Evolutionary conservation across 2,329 filamentous ascomycete species (phyloP).

Genomic region (Sarocladium strictum): DNA sequence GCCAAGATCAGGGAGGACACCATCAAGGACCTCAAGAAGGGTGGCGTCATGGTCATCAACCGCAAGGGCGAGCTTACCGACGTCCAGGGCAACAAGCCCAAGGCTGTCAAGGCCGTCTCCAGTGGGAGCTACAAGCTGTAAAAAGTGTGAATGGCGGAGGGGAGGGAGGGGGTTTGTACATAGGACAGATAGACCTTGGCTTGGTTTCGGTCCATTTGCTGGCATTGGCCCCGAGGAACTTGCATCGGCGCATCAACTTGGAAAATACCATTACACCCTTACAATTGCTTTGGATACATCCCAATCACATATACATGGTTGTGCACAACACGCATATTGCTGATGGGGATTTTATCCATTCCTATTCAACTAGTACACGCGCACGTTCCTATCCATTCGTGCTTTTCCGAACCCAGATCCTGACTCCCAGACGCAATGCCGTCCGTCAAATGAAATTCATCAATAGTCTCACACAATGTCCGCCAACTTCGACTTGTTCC

Average conservation of each 20-base stretch:
- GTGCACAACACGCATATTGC: too few species aligned
- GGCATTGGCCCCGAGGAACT: too few species aligned
- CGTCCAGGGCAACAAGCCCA: constrained; percentile 73
- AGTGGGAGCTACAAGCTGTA: constrained; percentile 56
- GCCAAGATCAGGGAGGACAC: constrained; percentile 42
- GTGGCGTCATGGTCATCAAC: constrained; percentile 86
- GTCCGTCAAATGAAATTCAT: not conserved
- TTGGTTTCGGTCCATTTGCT: too few species aligned
- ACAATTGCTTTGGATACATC: too few species aligned
- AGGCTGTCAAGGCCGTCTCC: constrained; percentile 41
- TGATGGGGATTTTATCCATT: too few species aligned
- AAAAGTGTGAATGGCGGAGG: not conserved
- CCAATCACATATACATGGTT: too few species aligned
- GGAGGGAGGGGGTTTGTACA: too few species aligned
- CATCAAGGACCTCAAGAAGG: constrained; percentile 68
- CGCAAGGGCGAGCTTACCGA: constrained; percentile 81
- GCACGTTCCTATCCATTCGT: not conserved
- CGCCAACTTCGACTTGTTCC: not conserved
- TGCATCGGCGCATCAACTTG: too few species aligned
- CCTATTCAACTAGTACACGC: not conserved
- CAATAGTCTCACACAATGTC: not conserved
- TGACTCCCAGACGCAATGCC: not conserved
- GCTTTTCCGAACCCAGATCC: not conserved
- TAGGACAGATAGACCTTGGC: too few species aligned
- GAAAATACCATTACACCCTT: too few species aligned